Base-by-base conservation (phyloP, 768 basidiomycete species). In the Amanita phalloides region DNA sequence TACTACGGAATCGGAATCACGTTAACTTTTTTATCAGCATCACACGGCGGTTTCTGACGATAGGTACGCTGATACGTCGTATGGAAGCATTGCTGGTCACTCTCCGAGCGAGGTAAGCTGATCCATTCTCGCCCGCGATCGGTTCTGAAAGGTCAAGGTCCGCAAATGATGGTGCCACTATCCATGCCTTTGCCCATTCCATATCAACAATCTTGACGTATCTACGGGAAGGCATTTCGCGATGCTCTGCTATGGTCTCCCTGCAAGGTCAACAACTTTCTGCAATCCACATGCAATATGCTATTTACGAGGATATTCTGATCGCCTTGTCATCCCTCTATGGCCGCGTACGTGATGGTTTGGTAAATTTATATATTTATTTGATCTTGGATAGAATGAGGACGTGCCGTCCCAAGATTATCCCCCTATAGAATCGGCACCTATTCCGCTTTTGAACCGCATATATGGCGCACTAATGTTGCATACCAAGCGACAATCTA, bases 41-140 rank as follows among this genome's bases (percentile, higher is more conserved):
- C 5, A 63, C 81, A 21, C 64, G 68, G 35, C 74, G 82, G 5
- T 90, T 90, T 63, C 54, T 87, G 28, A 73, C 69, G 6, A 81
- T 91, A 45, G 89, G 89, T 6, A 79, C 79, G 0, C 62, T 82
- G 2, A 61, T 86, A 36, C 78, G 87, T 42, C 76, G 89, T 20
- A 60, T 90, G 6, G 87, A 91, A 48, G 64, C 66, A 2, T 61
- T 86, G 3, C 56, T 81, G 3, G 62, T 64, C 13, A 55, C 58
- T 6, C 61, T 84, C n/a, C 73, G 78, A 43, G 54, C 58, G 35
- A 77, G 73, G 86, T 86, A 51, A 46, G 64, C 53, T 33, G 14
- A 9, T 17, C 33, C 37, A 45, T 25, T 26, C 43, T 20, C 8
- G 14, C 39, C 28, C 10, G 20, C n/a, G 11, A 11, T 26, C 42